phyloP scores from a whole-genome alignment of 31 red algal species.

The Endocladia muricata region DNA sequence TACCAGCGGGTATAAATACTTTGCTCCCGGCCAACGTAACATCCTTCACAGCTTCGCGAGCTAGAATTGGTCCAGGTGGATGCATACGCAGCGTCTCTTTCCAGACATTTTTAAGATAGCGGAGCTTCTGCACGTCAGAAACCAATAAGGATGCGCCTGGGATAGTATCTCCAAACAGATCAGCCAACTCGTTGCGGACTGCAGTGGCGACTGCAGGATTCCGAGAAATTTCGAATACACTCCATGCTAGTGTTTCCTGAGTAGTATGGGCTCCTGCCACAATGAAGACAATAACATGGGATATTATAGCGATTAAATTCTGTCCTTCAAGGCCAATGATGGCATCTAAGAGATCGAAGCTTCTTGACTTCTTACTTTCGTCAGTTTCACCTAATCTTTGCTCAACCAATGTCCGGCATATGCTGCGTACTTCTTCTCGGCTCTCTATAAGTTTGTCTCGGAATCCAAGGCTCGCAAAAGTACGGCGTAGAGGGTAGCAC shows the following conservation, averaged over 20 bases:
- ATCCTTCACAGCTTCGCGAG: conserved; percentile 9
- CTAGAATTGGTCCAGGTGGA: conserved; percentile 18
- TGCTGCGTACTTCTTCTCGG: neutral
- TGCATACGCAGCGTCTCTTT: conserved; percentile 37
- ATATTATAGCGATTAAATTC: neutral
- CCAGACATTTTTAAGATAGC: conserved; percentile 29
- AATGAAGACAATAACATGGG: conserved; percentile 39
- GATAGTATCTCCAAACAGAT: neutral
- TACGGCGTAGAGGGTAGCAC: conserved; percentile 24
- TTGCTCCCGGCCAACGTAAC: conserved; percentile 12
- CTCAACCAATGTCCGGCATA: neutral
- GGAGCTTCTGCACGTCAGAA: conserved; percentile 15
- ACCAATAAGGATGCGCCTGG: neutral
- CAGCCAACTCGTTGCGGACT: conserved; percentile 16
- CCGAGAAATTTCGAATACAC: conserved; percentile 7
- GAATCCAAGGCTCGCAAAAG: conserved; percentile 1
- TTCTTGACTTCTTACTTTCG: neutral
- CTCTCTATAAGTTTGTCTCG: neutral
- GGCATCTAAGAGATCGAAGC: conserved; percentile 33
- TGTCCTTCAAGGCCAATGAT: conserved; percentile 7
- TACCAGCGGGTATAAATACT: conserved; percentile 8
- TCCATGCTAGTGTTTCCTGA: neutral
- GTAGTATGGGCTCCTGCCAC: conserved; percentile 33
- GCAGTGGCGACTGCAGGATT: conserved; percentile 1
- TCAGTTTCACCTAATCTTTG: conserved; percentile 10